Percentiles rank a stretch among this genome's conserved stretches.
These are phyloP conservation scores for Stagonosporopsis rhizophila DNA, from an alignment of 2,329 filamentous ascomycete genomes.

Conservation along the genomic window DNA sequence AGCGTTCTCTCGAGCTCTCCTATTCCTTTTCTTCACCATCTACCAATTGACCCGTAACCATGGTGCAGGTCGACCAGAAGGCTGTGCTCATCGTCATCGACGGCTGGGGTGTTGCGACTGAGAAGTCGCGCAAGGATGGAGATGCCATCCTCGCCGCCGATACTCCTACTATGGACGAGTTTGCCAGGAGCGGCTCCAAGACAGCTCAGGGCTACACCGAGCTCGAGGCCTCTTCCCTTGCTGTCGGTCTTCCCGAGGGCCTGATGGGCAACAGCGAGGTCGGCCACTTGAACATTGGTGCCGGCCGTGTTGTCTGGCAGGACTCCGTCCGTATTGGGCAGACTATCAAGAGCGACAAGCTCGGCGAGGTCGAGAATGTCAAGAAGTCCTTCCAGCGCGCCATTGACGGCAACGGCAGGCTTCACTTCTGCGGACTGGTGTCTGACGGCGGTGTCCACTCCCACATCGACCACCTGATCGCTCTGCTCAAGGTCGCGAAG, in stretches of 20 bases:
- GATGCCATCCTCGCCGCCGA: conserved; percentile 95
- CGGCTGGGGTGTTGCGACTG: conserved; percentile 90
- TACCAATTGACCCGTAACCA: conserved; percentile 51
- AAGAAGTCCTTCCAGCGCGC: conserved; percentile 78
- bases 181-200: conserved; percentile 70
- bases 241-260: conserved; percentile 93
- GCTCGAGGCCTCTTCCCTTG: conserved; percentile 93
- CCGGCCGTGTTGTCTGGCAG: conserved; percentile 97
- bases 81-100: conserved; percentile 91
- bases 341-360: conserved; percentile 83
- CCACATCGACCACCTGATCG: conserved; percentile 92
- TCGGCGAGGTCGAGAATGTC: conserved; percentile 79
- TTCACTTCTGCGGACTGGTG: conserved; percentile 90
- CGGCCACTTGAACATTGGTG: conserved; percentile 97
- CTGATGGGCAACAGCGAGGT: conserved; percentile 99
- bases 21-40: background rate
- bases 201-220: conserved; percentile 85
- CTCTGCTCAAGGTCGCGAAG: conserved; percentile 88
- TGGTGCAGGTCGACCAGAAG: conserved; percentile 74
- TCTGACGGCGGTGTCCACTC: conserved; percentile 97
- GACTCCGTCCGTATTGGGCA: conserved; percentile 92
- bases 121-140: conserved; percentile 81
- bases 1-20: conserved; percentile 7
- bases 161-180: conserved; percentile 93
- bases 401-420: conserved; percentile 86